These are phyloP conservation scores for Plasmodium chabaudi DNA, from an alignment of 169 alveolate species.

Conservation along the genomic window DNA sequence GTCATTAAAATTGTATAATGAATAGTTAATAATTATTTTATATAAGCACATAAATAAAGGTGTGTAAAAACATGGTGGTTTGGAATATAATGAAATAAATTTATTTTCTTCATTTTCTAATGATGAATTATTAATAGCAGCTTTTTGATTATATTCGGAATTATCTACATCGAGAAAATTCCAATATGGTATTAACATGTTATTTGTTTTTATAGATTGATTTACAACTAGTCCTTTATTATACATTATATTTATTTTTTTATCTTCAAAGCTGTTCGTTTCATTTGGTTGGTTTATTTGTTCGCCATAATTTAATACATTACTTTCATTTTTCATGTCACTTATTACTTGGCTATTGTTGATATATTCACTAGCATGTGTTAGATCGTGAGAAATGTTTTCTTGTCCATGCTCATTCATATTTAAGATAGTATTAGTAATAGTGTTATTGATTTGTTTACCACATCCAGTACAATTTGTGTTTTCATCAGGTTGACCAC, in stretches of 20 bases:
- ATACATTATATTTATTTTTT: slow-evolving; percentile 45
- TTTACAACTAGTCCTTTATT: slow-evolving; percentile 71
- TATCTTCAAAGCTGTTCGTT: neutral
- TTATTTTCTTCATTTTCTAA: slow-evolving; percentile 66
- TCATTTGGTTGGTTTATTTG: neutral
- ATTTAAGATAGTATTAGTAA: too few species aligned
- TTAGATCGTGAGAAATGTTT: neutral
- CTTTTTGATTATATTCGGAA: slow-evolving; percentile 34
- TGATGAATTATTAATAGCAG: slow-evolving; percentile 20
- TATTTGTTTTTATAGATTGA: slow-evolving; percentile 25
- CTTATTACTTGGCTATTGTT: neutral
- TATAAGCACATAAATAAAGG: slow-evolving; percentile 72
- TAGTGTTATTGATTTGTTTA: neutral
- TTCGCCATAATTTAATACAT: neutral
- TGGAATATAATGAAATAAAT: slow-evolving; percentile 56
- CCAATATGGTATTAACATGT: slow-evolving; percentile 72
- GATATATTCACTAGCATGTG: neutral
- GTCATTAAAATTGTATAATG: slow-evolving; percentile 72
- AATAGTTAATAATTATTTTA: slow-evolving; percentile 66
- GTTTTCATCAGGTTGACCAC: neutral
- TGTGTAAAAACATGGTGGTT: slow-evolving; percentile 76
- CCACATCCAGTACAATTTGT: neutral
- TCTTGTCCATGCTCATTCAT: neutral
- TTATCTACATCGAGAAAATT: slow-evolving; percentile 57
- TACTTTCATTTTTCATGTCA: neutral